Conservation (phyloP, 768 basidiomycete species). For the Psilocybe sp. region DNA sequence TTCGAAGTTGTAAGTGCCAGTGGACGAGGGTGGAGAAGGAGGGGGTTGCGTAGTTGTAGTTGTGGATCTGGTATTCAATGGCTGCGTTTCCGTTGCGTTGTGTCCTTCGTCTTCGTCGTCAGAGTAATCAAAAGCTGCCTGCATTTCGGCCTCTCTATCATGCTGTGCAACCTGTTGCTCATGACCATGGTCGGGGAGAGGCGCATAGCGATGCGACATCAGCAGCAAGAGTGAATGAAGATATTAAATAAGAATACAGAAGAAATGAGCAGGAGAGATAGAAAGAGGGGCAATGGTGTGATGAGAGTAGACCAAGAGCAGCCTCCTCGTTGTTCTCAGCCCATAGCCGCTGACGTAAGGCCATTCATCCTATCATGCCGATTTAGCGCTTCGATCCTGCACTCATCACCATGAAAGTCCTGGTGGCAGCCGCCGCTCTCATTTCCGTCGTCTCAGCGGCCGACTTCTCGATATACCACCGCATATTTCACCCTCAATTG, state of each 20-base stretch:
- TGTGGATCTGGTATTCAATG: slow-evolving; percentile 42
- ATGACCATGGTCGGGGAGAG: slow-evolving; percentile 56
- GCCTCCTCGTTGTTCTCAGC: too few relatives aligned
- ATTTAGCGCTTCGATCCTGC: not conserved
- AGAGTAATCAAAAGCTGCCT: slow-evolving; percentile 82
- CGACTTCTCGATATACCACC: slow-evolving; percentile 41
- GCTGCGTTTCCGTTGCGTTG: slow-evolving; percentile 49
- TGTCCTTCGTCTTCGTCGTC: slow-evolving; percentile 66
- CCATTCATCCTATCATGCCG: too few relatives aligned
- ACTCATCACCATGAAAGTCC: slow-evolving; percentile 15
- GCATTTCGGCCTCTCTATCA: slow-evolving; percentile 59
- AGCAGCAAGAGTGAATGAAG: slow-evolving; percentile 6
- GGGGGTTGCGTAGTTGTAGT: slow-evolving; percentile 24
- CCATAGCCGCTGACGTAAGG: too few relatives aligned
- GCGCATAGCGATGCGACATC: slow-evolving; percentile 64
- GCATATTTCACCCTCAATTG: slow-evolving; percentile 47
- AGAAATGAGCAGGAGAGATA: slow-evolving; percentile 9
- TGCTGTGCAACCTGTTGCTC: slow-evolving; percentile 40
- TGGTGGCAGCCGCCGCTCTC: slow-evolving; percentile 11
- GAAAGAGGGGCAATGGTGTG: slow-evolving; percentile 12
- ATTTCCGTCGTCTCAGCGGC: slow-evolving; percentile 20
- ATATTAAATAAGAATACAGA: slow-evolving; percentile 8
- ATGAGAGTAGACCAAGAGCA: not conserved
- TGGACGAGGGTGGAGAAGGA: slow-evolving; percentile 20
- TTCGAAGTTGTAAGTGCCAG: slow-evolving; percentile 75